These are phyloP conservation scores for Verticillium dahliae DNA, from an alignment of 2,329 filamentous ascomycete genomes.

Conservation along the genomic window DNA sequence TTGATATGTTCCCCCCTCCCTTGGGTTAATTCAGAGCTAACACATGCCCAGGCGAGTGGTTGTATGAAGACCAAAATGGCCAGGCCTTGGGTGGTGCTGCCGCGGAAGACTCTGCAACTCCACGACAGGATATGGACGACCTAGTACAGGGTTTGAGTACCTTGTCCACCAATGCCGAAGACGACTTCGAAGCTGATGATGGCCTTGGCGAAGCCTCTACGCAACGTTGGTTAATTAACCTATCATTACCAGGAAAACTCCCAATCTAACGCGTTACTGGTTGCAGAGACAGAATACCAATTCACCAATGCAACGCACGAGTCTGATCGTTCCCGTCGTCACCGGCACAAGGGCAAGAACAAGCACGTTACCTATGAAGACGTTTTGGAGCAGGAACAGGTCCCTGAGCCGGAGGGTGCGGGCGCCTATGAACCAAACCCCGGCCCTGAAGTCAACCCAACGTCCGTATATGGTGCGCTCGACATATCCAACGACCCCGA, in stretches of 20 bases:
- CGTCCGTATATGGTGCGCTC: not conserved
- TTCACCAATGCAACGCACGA: not conserved
- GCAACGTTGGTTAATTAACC: not conserved
- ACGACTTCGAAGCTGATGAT: not conserved
- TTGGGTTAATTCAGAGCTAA: not conserved
- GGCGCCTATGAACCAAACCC: not conserved
- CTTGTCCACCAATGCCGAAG: not conserved
- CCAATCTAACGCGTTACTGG: not conserved
- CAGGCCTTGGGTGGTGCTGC: not conserved
- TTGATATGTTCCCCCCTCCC: not conserved
- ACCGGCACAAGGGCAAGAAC: not conserved
- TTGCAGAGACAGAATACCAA: not conserved
- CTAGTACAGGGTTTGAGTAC: conserved; percentile 14
- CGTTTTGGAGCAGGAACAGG: not conserved
- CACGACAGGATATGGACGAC: conserved; percentile 16
- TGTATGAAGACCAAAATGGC: conserved; percentile 16
- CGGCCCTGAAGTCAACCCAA: not conserved
- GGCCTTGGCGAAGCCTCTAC: not conserved
- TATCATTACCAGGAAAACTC: not conserved
- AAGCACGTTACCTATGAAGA: not conserved
- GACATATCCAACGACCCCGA: not conserved
- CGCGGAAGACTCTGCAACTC: conserved; percentile 10
- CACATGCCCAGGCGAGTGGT: conserved; percentile 13
- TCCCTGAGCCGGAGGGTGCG: not conserved
- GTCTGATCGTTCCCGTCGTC: not conserved